Evolutionary conservation across 257 asterid species (phyloP), one percentile per base, ranked within the genome.

Genomic region (Nicotiana attenuata): DNA sequence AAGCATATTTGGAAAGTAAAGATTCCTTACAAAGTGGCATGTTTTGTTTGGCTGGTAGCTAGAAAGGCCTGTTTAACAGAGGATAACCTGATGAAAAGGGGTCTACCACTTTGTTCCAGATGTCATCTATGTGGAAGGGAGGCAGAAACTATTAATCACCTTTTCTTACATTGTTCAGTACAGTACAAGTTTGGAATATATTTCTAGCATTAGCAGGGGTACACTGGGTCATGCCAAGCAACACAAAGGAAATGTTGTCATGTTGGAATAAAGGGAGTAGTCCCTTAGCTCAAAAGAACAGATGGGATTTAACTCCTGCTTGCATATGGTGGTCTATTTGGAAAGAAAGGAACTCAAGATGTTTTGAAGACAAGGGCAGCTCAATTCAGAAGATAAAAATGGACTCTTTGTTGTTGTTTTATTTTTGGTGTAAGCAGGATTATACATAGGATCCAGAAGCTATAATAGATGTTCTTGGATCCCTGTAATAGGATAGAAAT

Each of bases 401-500:
- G 57, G 22, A 41, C 13, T 69, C 33, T 19, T 68, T 68, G 57
- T 31, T 69, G 53, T 19, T 69, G 4, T 24, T 63, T 19, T 19
- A 5, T 3, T 63, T 13, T 31, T 61, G 17, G 17, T 61, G 8
- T 11, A 22, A 11, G n/a, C 68, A 26, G 10, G 68, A 63, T 11
- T 26, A 11, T 1, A 15, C 56, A 38, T 2, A n/a, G 45, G 57
- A 38, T 31, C 13, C 31, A 2, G 31, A 38, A 69, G 31, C 77
- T 69, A 69, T 47, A 38, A 29, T 69, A 41, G 56, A 69, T 69
- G 33, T 69, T 69, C 77, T 69, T n/a, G n/a, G 77, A 69, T 69
- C 16, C 13, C 19, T 69, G 31, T 69, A 69, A 69, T 55, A 69
- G 20, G 15, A 52, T 13, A n/a, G 19, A 38, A n/a, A 33, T 5